Conservation (phyloP, 2,329 filamentous ascomycete species). For the Colletotrichum lupini region DNA sequence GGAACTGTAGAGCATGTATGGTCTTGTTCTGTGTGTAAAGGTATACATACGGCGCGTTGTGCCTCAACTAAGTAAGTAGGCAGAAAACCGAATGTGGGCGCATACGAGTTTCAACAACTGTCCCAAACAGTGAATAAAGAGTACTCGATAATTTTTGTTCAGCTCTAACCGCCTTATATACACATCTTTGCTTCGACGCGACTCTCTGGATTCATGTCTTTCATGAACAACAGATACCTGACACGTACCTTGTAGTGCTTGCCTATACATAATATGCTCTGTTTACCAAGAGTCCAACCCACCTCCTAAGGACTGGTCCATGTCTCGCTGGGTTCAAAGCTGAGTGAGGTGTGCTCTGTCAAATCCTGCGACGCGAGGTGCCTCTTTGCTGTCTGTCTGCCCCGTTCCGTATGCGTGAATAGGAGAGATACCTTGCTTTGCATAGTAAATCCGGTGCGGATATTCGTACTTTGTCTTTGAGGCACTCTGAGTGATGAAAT, state of each 20-base stretch:
- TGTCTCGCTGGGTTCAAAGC: background rate
- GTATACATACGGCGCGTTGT: background rate
- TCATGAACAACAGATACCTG: background rate
- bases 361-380: background rate
- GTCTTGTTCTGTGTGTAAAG: background rate
- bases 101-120: background rate
- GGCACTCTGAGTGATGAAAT: background rate
- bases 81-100: background rate
- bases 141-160: background rate
- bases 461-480: background rate
- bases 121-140: background rate
- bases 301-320: background rate
- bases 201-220: background rate
- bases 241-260: no score
- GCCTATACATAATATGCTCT: background rate
- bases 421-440: background rate
- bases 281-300: background rate
- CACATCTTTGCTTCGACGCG: background rate
- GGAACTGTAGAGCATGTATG: background rate
- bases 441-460: no score
- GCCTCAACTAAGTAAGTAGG: background rate
- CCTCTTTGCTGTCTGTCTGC: constrained; percentile 2
- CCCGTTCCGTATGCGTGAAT: constrained; percentile 10
- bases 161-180: background rate
- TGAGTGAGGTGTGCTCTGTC: background rate